A percentile compares a stretch with the other conserved stretches of the same genome.
Evolutionary conservation across 192 early-diverging fungal genomes (phyloP).

Genomic region (Backusella psychrophila): DNA sequence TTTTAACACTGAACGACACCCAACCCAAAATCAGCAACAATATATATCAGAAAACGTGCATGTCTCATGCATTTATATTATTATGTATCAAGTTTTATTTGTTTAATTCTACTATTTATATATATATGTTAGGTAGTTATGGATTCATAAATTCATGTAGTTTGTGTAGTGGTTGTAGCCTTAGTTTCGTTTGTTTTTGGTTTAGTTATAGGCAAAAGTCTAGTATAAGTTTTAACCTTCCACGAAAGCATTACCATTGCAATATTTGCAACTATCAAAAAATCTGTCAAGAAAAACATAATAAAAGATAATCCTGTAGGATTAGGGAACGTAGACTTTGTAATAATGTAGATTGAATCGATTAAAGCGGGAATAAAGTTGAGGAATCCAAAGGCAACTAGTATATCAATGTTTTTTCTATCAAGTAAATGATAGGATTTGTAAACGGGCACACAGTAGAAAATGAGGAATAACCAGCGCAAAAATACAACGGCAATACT

Average conservation of each 20-base stretch:
- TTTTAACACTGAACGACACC: too few relatives aligned
- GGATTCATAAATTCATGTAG: background rate
- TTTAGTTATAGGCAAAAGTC: background rate
- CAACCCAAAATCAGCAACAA: background rate
- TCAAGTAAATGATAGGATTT: background rate
- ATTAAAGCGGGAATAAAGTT: background rate
- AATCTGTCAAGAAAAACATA: background rate
- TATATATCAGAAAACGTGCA: background rate
- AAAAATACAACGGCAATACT: background rate
- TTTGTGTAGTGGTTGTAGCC: background rate
- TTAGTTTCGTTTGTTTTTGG: background rate
- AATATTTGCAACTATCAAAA: background rate
- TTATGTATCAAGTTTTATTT: background rate
- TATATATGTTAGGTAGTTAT: background rate
- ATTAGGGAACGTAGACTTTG: background rate
- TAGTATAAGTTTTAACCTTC: background rate
- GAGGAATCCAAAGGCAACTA: background rate
- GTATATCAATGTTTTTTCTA: background rate
- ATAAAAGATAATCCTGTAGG: background rate
- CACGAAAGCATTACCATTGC: background rate
- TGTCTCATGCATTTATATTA: background rate
- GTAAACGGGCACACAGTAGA: background rate
- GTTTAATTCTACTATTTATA: background rate
- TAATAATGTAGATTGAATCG: background rate
- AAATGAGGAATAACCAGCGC: background rate